phyloP scores from a whole-genome alignment of 1,284 basidiomycete species.

The Rhodofomes roseus region DNA sequence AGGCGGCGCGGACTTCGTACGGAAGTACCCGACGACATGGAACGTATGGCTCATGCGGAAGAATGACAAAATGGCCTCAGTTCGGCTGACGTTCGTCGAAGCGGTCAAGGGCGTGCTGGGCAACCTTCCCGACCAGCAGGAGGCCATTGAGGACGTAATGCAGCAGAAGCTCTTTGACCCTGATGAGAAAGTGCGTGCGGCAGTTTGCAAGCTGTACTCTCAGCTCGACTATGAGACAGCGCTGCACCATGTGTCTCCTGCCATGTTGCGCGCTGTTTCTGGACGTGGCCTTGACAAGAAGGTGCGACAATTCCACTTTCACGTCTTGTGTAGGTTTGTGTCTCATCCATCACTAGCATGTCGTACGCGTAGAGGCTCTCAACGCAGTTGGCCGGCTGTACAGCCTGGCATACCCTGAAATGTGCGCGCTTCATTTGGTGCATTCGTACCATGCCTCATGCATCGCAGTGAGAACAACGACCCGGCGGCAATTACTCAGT shows the following conservation, averaged over 20 bases:
- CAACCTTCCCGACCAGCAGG: conserved; percentile 66
- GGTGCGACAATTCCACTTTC: conserved; percentile 36
- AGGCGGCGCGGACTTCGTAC: conserved; percentile 68
- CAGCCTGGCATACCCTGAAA: conserved; percentile 82
- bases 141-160: conserved; percentile 71
- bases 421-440: conserved; percentile 49
- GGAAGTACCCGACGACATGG: conserved; percentile 86
- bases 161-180: conserved; percentile 76
- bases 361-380: conserved; percentile 83
- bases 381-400: conserved; percentile 79
- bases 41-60: conserved; percentile 77
- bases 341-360: conserved; percentile 37
- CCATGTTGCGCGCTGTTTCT: conserved; percentile 62
- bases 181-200: conserved; percentile 88
- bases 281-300: conserved; percentile 85
- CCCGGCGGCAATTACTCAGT: conserved; percentile 70
- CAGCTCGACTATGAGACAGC: conserved; percentile 90
- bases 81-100: conserved; percentile 83
- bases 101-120: conserved; percentile 59
- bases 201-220: conserved; percentile 80
- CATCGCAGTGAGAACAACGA: conserved; percentile 74
- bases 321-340: neutral
- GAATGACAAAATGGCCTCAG: conserved; percentile 71
- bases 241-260: conserved; percentile 74
- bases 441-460: neutral